These are phyloP conservation scores for Rhizopogon parksii DNA, from an alignment of 1,284 basidiomycete species.

Conservation along the genomic window DNA sequence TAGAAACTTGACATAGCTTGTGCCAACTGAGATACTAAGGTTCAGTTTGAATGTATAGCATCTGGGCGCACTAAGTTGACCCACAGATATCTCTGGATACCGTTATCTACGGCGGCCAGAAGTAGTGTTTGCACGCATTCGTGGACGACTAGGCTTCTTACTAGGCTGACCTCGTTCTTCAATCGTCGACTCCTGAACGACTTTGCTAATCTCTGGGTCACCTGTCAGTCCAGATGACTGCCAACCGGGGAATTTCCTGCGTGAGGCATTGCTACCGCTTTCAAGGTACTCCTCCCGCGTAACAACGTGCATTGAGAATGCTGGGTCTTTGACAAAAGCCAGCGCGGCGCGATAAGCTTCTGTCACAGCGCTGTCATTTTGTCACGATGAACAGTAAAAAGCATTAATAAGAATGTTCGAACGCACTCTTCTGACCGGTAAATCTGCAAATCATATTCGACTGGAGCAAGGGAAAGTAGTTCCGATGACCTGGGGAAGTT, in stretches of 20 bases:
- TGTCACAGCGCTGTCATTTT: constrained; percentile 53
- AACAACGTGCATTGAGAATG: constrained; percentile 49
- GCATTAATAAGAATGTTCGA: constrained; percentile 4
- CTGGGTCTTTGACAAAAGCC: constrained; percentile 48
- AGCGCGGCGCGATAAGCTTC: constrained; percentile 68
- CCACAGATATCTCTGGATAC: not conserved
- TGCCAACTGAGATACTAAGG: too few relatives aligned
- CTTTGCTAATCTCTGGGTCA: constrained; percentile 20
- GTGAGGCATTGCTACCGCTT: constrained; percentile 65
- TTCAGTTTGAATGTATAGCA: not conserved
- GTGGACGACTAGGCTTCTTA: constrained; percentile 25
- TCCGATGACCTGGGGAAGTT: constrained; percentile 49
- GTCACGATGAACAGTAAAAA: constrained; percentile 8
- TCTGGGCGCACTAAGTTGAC: not conserved
- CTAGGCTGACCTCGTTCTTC: constrained; percentile 20
- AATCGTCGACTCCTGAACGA: constrained; percentile 13
- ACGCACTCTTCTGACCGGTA: constrained; percentile 70
- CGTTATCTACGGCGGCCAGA: constrained; percentile 1
- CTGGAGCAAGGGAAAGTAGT: constrained; percentile 71
- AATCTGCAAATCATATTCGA: constrained; percentile 66
- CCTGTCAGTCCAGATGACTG: constrained; percentile 20
- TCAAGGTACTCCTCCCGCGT: constrained; percentile 80
- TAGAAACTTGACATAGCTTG: not conserved
- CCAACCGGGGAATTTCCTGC: constrained; percentile 58
- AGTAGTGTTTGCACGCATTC: constrained; percentile 18